Base-by-base conservation (phyloP, 129 eudicot species). In the Erigeron canadensis region DNA sequence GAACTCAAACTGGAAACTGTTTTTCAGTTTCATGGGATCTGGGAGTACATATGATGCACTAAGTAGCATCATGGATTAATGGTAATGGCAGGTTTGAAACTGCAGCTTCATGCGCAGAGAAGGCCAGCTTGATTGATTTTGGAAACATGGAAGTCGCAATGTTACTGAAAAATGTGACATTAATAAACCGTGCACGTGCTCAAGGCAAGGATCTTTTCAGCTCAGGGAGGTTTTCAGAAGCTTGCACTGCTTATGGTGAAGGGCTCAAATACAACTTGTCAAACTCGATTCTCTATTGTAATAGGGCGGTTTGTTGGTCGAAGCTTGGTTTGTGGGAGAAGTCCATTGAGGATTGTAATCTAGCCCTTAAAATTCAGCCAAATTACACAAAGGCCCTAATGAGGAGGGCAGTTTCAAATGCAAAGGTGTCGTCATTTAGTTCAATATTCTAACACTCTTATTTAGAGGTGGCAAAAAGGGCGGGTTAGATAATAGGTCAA, bases 231-330 rank as follows among this genome's bases (percentile, higher is more conserved):
- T 84, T 66, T 72, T 68, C 89, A 0, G 84, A 84, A 72, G 89
- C 89, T 21, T 84, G 84, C 43, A 43, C 81, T 37, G 86, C 89
- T 9, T 84, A 84, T 47, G 89, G 86, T 43, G 89, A 84, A 70
- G 89, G 89, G 13, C 84, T 84, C 69, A 81, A 78, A 67, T 84
- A 62, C 74, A 75, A 84, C 67, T 64, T 81, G 55, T 78, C 83
- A 67, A 84, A 81, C 69, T 41, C 89, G 64, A 40, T 84, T 21
- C 86, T 84, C 42, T 81, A 84, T 57, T 84, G 89, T 78, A 84
- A 84, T 67, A 68, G 84, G 63, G 89, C 89, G 11, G 84, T 84
- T 78, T 84, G 89, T 81, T 84, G 86, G 89, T 84, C 89, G 22
- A 84, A 79, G 70, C 89, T 84, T 16, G 89, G 86, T 40, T 58